Percentiles rank a stretch among this genome's conserved stretches.
Conservation (phyloP, 2,329 filamentous ascomycete genomes). For the Zymoseptoria ardabiliae region DNA sequence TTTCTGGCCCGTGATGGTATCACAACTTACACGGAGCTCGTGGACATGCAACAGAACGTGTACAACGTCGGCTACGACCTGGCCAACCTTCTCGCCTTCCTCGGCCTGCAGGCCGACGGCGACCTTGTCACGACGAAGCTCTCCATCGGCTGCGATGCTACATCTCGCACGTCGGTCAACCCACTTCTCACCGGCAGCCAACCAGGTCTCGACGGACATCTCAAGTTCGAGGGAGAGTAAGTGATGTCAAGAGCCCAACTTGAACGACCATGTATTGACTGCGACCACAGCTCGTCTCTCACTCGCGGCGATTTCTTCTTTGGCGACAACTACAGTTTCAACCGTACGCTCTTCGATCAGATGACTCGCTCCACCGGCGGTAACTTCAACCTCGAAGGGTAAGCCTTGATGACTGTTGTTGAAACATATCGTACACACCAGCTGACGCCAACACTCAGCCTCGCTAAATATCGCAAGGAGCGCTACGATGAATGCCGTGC, state of each 20-base stretch:
- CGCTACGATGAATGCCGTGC: constrained; percentile 35
- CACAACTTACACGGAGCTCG: constrained; percentile 34
- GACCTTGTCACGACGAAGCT: constrained; percentile 37
- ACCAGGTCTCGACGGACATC: constrained; percentile 39
- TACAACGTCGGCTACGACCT: constrained; percentile 42
- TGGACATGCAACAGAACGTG: constrained; percentile 40
- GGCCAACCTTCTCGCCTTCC: constrained; percentile 33
- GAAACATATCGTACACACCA: background rate
- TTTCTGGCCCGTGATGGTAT: constrained; percentile 39
- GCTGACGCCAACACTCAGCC: constrained; percentile 6
- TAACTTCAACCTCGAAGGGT: constrained; percentile 32
- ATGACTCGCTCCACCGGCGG: constrained; percentile 30
- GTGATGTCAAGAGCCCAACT: background rate
- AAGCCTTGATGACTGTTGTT: background rate
- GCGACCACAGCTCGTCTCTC: constrained; percentile 26
- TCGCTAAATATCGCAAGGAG: constrained; percentile 35
- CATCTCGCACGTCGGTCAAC: constrained; percentile 32
- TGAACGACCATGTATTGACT: background rate
- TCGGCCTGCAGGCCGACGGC: constrained; percentile 36
- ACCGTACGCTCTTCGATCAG: constrained; percentile 34
- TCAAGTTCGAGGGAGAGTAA: constrained; percentile 37
- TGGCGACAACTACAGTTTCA: constrained; percentile 36
- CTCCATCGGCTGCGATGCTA: constrained; percentile 40
- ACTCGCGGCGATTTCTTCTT: constrained; percentile 38
- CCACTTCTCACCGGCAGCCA: constrained; percentile 31